A percentile compares a stretch with the other conserved stretches of the same genome.
Evolutionary conservation across 2,329 filamentous ascomycete species (phyloP).

Genomic region (Plenodomus tracheiphilus): DNA sequence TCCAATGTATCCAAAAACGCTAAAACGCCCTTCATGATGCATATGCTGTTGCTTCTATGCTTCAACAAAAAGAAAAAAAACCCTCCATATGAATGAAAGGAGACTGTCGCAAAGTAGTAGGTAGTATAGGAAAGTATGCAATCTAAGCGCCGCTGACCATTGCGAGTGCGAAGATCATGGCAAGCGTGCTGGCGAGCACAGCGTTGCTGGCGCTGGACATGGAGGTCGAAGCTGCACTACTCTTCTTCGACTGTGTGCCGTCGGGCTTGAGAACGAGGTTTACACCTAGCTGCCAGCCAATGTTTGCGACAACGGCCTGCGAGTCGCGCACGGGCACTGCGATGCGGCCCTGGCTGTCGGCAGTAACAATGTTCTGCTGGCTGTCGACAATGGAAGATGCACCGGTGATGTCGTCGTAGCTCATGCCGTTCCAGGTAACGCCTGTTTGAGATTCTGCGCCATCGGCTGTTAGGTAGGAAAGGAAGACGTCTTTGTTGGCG

Average conservation of each 20-base stretch:
- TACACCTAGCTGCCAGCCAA: slow-evolving; percentile 46
- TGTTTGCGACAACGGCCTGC: slow-evolving; percentile 52
- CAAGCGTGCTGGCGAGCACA: slow-evolving; percentile 10
- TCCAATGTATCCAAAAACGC: not conserved
- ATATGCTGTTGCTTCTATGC: not conserved
- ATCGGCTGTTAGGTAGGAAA: slow-evolving; percentile 53
- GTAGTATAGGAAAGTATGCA: not conserved
- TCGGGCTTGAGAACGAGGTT: slow-evolving; percentile 36
- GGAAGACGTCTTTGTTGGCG: slow-evolving; percentile 49
- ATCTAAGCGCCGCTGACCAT: not conserved
- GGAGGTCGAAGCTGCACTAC: slow-evolving; percentile 23
- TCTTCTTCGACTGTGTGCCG: slow-evolving; percentile 31
- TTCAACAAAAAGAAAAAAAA: not conserved
- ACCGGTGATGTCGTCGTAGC: slow-evolving; percentile 49
- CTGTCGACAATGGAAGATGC: slow-evolving; percentile 42
- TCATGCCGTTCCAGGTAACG: slow-evolving; percentile 54
- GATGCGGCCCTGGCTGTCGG: slow-evolving; percentile 26
- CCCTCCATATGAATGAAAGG: not conserved
- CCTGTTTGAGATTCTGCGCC: slow-evolving; percentile 50
- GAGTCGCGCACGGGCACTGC: slow-evolving; percentile 47
- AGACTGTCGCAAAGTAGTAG: not conserved
- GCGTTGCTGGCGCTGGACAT: slow-evolving; percentile 13
- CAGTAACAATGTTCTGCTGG: slow-evolving; percentile 31
- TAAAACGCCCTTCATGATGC: not conserved
- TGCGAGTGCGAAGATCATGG: slow-evolving; percentile 12